phyloP scores from a whole-genome alignment of 352 stramenopile species.

The Globisporangium middletonii region DNA sequence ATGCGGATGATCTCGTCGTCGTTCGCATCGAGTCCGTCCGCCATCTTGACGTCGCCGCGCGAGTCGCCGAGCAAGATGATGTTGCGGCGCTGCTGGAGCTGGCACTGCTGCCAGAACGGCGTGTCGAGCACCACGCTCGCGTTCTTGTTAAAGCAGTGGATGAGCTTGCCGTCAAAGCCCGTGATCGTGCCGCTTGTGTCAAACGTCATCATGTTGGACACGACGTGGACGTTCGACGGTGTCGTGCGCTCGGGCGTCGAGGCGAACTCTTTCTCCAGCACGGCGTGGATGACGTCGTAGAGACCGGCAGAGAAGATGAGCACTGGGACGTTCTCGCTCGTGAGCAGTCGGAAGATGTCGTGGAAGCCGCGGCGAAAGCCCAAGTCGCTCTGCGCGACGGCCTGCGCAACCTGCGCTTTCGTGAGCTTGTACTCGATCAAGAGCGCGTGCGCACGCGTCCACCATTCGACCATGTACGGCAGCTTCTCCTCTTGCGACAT shows the following conservation, averaged over 20 bases:
- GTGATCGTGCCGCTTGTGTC: slow-evolving; percentile 32
- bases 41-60: no score
- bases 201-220: slow-evolving; percentile 83
- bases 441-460: slow-evolving; percentile 40
- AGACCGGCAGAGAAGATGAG: slow-evolving; percentile 7
- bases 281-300: slow-evolving; percentile 74
- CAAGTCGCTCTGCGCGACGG: slow-evolving; percentile 47
- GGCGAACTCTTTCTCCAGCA: slow-evolving; percentile 64
- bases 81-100: no score
- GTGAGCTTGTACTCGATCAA: slow-evolving; percentile 56
- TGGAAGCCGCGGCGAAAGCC: slow-evolving; percentile 28
- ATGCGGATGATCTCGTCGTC: no score
- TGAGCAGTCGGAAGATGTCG: no score
- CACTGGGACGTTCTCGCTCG: no score
- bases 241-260: slow-evolving; percentile 12
- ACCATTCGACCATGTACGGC: slow-evolving; percentile 76
- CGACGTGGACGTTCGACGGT: slow-evolving; percentile 62
- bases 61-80: no score
- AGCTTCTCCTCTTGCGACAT: slow-evolving; percentile 55
- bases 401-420: slow-evolving; percentile 30
- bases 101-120: no score
- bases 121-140: no score
- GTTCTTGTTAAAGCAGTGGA: slow-evolving; percentile 82
- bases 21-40: no score
- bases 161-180: slow-evolving; percentile 62